Percentiles rank a stretch among this genome's conserved stretches.
Conservation (phyloP, 371 early-diverging fungal genomes). For the Funneliformis caledonium region DNA sequence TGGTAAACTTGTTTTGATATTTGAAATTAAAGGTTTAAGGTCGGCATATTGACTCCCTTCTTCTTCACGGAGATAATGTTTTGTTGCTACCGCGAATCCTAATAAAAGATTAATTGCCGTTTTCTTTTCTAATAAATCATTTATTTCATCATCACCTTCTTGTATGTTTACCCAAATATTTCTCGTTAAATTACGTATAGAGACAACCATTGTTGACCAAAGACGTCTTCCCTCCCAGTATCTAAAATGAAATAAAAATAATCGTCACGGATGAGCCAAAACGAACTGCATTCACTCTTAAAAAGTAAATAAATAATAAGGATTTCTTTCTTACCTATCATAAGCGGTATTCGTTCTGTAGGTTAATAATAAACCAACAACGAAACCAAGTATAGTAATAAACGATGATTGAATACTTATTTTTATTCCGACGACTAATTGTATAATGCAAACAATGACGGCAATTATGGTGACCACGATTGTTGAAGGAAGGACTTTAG, state of each 20-base stretch:
- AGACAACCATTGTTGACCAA: slow-evolving; percentile 65
- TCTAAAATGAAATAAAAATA: slow-evolving; percentile 42
- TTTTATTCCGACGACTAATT: slow-evolving; percentile 28
- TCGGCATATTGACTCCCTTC: slow-evolving; percentile 52
- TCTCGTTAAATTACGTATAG: slow-evolving; percentile 56
- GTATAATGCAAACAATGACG: not conserved
- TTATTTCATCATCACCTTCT: slow-evolving; percentile 44
- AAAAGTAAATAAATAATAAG: not conserved
- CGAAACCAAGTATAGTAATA: slow-evolving; percentile 61
- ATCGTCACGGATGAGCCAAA: not conserved
- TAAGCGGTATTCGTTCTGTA: slow-evolving; percentile 77
- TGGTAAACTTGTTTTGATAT: slow-evolving; percentile 25
- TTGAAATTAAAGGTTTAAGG: slow-evolving; percentile 42
- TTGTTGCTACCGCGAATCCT: slow-evolving; percentile 71
- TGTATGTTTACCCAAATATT: slow-evolving; percentile 54
- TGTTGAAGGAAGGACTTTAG: slow-evolving; percentile 17
- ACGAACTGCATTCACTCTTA: not conserved
- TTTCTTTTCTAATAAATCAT: slow-evolving; percentile 56
- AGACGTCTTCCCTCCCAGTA: slow-evolving; percentile 81
- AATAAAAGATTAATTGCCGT: slow-evolving; percentile 68
- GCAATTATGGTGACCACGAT: not conserved
- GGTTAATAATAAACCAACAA: slow-evolving; percentile 68
- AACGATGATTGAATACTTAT: slow-evolving; percentile 47
- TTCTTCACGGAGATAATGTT: slow-evolving; percentile 76
- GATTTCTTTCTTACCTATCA: slow-evolving; percentile 34